Base-by-base conservation (phyloP, 257 asterid genomes). In the Nyctanthes arbortristis region DNA sequence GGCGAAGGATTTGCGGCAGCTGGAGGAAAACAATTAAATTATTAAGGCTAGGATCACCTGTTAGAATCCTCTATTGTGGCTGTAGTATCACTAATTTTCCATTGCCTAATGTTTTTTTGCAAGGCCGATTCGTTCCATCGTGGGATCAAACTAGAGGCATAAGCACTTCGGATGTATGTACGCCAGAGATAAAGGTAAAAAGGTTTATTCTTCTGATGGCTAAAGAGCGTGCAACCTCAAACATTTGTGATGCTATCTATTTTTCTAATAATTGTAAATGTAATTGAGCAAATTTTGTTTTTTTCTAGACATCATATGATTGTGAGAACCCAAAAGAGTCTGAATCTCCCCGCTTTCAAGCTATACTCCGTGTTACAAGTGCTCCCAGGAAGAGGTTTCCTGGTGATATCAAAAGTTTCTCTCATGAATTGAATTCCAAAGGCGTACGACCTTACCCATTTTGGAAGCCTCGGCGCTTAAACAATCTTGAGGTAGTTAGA, bases 311-410 rank as follows among this genome's bases (percentile, higher is more conserved):
- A 72, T 79, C 97, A 47, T 93, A 79, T 76, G 99, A 91, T 16
- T 89, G 93, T 73, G 98, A 93, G n/a, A 89, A 93, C 72, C 99
- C 99, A 7, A 93, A 91, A 79, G 99, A 91, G 85, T 91, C 99
- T 0, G 97, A 91, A 75, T 93, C 99, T 60, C 99, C 99, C 4
- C 95, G 99, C 32, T 88, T 91, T 78, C 94, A 93, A 91, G 99
- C 96, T 73, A 93, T 93, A 87, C 95, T 93, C 54, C 99, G 99
- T 70, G 82, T 93, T 62, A 93, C 99, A 67, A 91, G 96, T 88
- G 99, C 92, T 31, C 99, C 99, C 62, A 89, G 96, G 86, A 93
- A 93, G 87, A 84, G 97, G 84, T 80, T 80, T 78, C 99, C 99
- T 32, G 92, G 90, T 24, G 99, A 93, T 78, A 89, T 93, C 61